Conservation (phyloP, 768 basidiomycete species). For the Leccinum pellstonianum region DNA sequence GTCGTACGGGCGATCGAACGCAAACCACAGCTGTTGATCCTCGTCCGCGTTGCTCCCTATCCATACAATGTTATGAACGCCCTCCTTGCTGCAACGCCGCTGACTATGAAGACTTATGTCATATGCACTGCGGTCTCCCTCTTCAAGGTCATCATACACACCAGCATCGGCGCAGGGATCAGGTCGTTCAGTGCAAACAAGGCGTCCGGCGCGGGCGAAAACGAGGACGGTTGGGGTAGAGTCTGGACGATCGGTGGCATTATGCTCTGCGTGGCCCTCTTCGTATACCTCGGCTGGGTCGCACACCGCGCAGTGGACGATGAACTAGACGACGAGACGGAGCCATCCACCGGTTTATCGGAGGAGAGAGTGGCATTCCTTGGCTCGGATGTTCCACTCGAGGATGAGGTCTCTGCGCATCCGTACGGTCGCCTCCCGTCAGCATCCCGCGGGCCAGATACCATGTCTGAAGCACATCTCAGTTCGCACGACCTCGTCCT, state of each 20-base stretch:
- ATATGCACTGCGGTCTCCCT: constrained; percentile 79
- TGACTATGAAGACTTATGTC: constrained; percentile 77
- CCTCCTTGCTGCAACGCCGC: constrained; percentile 80
- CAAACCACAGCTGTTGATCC: constrained; percentile 83
- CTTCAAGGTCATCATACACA: constrained; percentile 90
- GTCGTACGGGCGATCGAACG: constrained; percentile 86
- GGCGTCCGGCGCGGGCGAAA: constrained; percentile 35
- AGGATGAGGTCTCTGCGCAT: constrained; percentile 23
- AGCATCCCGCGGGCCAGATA: constrained; percentile 21
- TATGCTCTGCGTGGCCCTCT: constrained; percentile 66
- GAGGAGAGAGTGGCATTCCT: constrained; percentile 60
- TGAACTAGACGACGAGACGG: constrained; percentile 46
- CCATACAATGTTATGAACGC: constrained; percentile 96
- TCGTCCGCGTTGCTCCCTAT: constrained; percentile 90
- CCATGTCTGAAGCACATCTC: constrained; percentile 52
- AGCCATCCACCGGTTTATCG: constrained; percentile 26
- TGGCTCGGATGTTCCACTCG: constrained; percentile 27
- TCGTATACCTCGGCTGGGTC: constrained; percentile 77
- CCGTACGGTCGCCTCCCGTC: constrained; percentile 20
- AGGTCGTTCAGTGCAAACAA: constrained; percentile 68
- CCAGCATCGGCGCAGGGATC: constrained; percentile 81
- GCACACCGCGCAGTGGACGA: constrained; percentile 69
- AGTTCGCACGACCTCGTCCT: constrained; percentile 14
- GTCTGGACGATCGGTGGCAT: constrained; percentile 72
- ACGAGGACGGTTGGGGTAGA: constrained; percentile 47